These are phyloP conservation scores for Pythium pyrilobum DNA, from an alignment of 352 stramenopile genomes.

Conservation along the genomic window DNA sequence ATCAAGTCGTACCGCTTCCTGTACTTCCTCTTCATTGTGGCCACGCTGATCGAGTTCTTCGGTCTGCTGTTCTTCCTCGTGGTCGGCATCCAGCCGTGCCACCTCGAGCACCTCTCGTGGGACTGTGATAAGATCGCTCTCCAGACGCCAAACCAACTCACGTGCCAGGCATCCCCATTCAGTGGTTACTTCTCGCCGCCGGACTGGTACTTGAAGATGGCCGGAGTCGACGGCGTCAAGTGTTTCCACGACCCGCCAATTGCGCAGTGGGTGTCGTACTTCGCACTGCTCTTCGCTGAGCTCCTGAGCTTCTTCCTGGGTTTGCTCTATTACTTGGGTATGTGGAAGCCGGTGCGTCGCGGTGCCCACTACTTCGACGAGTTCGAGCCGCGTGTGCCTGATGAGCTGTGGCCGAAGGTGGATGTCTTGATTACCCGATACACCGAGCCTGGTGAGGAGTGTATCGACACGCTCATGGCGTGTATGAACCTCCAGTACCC, in stretches of 20 bases:
- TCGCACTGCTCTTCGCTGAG: slow-evolving; percentile 60
- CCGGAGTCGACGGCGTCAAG: slow-evolving; percentile 62
- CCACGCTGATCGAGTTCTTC: slow-evolving; percentile 63
- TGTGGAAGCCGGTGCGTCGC: slow-evolving; percentile 86
- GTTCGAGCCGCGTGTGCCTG: slow-evolving; percentile 75
- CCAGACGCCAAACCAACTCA: slow-evolving; percentile 55
- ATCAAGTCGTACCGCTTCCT: slow-evolving; percentile 68
- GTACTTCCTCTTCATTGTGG: slow-evolving; percentile 75
- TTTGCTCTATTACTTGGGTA: slow-evolving; percentile 82
- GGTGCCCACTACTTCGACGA: slow-evolving; percentile 86
- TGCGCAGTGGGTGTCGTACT: slow-evolving; percentile 79
- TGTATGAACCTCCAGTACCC: slow-evolving; percentile 88
- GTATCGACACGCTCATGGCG: slow-evolving; percentile 80
- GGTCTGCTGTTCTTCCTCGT: slow-evolving; percentile 79
- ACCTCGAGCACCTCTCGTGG: slow-evolving; percentile 38
- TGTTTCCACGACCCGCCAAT: slow-evolving; percentile 78
- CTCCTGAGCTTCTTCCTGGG: slow-evolving; percentile 65
- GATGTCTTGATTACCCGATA: slow-evolving; percentile 81
- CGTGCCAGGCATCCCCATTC: slow-evolving; percentile 42
- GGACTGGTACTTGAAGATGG: slow-evolving; percentile 70
- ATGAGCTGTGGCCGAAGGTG: slow-evolving; percentile 77
- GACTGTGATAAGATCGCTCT: slow-evolving; percentile 54
- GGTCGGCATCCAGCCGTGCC: slow-evolving; percentile 69
- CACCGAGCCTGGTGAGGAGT: slow-evolving; percentile 79
- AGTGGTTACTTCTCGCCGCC: slow-evolving; percentile 64